Percentiles rank a stretch among this genome's conserved stretches.
These are phyloP conservation scores for Mortierella sp. DNA, from an alignment of 371 early-diverging fungal genomes.

Conservation along the genomic window DNA sequence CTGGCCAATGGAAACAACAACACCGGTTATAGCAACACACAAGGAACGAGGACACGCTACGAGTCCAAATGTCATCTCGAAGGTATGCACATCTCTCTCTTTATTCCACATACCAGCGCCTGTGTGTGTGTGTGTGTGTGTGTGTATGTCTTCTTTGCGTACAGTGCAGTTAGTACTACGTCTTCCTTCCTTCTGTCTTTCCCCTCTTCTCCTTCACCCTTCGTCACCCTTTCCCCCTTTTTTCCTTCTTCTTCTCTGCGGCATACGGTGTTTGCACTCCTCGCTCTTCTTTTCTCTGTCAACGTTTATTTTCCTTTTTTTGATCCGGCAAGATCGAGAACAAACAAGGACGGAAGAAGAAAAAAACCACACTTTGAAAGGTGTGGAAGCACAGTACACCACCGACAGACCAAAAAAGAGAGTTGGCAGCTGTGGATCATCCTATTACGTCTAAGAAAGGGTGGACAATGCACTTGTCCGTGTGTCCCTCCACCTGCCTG, in stretches of 20 bases:
- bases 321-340: conserved; percentile 6
- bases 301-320: conserved; percentile 13
- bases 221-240: not conserved
- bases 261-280: not conserved
- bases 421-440: not conserved
- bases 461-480: not conserved
- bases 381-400: too few species aligned
- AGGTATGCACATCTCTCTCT: conserved; percentile 17
- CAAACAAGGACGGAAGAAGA: not conserved
- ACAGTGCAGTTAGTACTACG: not conserved
- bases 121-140: not conserved
- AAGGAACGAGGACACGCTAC: conserved; percentile 25
- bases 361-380: conserved; percentile 12
- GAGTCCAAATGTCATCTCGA: conserved; percentile 33
- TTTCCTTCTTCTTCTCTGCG: not conserved
- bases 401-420: not conserved
- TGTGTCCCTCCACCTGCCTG: not conserved
- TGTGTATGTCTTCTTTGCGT: not conserved
- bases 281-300: not conserved
- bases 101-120: conserved; percentile 14
- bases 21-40: not conserved
- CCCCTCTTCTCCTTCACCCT: not conserved
- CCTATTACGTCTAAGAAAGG: not conserved
- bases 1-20: not conserved
- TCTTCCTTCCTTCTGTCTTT: not conserved